Base-by-base conservation (phyloP, 2,329 filamentous ascomycete genomes). In the Exophiala alcalophila region DNA sequence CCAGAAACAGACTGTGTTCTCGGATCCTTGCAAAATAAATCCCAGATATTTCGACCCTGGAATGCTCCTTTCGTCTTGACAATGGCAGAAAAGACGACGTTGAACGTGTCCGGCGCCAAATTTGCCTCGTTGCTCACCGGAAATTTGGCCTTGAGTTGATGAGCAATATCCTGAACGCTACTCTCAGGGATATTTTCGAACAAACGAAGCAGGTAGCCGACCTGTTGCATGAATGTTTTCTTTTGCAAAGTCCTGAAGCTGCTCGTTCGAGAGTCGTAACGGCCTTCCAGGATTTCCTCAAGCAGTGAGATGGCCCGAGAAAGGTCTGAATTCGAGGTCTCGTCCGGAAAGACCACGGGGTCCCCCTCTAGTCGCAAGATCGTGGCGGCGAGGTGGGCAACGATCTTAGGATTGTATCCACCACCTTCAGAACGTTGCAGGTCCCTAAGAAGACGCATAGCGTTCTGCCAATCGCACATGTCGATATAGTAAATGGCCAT, bases 71-170 rank as follows among this genome's bases (percentile, higher is more conserved):
- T 67, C 0, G 64, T 63, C 19, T 72, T 67, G 2, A 76, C 70
- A 6, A 80, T 64, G n/a, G 73, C 76, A 29, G 70, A 64, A 5
- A 84, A 70, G 9, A 57, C 7, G 12, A 47, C 38, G 34, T 57
- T 52, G 40, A 57, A 57, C 4, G 44, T 41, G 9, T 43, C 40
- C 2, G 39, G 15, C 6, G 33, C 25, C 12, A 57, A 39, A 19
- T 35, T 29, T 18, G 45, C 28, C 9, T 38, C 33, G 25, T 57
- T 55, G 37, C 51, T 51, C 26, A 34, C 31, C 20, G 45, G 40
- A 29, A 38, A 56, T 21, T 28, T 49, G 7, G 27, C 2, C 20
- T 44, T 44, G 32, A 47, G 46, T 2, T 11, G 16, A 14, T 19
- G 25, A 14, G 48, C 49, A 11, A 48, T 26, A 14, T 38, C 38